Conservation (phyloP, 83 land plant genomes). For the Picea engelmannii region DNA sequence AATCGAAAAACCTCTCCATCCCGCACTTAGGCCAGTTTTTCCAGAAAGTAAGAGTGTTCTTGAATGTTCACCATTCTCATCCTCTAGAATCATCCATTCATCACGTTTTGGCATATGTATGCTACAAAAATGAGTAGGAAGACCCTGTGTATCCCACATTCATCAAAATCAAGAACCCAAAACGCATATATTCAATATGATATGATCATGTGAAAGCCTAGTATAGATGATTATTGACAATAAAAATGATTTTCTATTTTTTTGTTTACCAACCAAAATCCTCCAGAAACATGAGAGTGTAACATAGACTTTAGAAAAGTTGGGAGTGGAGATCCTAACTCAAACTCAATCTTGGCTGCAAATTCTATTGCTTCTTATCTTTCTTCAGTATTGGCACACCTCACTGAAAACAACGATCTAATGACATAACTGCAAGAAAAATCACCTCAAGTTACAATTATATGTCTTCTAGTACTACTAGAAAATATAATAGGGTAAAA, state of each 20-base stretch:
- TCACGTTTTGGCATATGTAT: slow-evolving; percentile 51
- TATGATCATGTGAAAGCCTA: not conserved
- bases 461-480: too few species aligned
- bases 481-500: too few species aligned
- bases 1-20: slow-evolving; percentile 72
- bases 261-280: slow-evolving; percentile 79
- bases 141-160: slow-evolving; percentile 39
- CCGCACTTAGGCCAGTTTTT: slow-evolving; percentile 74
- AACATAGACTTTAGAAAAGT: slow-evolving; percentile 76
- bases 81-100: slow-evolving; percentile 40
- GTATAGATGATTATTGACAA: not conserved
- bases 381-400: slow-evolving; percentile 50
- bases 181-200: not conserved
- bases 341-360: slow-evolving; percentile 37
- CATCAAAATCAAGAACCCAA: not conserved
- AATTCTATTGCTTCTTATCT: slow-evolving; percentile 41
- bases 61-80: slow-evolving; percentile 57
- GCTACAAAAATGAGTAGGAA: slow-evolving; percentile 52
- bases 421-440: slow-evolving; percentile 7
- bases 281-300: slow-evolving; percentile 75
- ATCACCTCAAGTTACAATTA: too few species aligned
- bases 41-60: slow-evolving; percentile 45
- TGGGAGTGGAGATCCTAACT: slow-evolving; percentile 36
- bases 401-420: slow-evolving; percentile 25
- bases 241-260: not conserved